phyloP scores from a whole-genome alignment of 805 yeast genomes.

The Myxozyma lipomycoides region DNA sequence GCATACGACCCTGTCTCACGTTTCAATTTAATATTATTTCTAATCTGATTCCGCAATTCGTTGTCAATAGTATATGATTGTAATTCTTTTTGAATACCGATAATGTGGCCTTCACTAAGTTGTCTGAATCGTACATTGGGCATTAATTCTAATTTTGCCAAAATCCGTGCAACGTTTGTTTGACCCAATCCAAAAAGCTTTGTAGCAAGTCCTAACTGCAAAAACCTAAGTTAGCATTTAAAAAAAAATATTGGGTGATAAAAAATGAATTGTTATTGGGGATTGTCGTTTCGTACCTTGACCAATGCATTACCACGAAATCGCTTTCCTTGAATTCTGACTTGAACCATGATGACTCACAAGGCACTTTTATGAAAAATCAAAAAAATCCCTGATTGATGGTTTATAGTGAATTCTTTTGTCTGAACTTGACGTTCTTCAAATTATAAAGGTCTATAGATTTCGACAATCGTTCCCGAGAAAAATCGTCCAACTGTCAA shows the following conservation, averaged over 20 bases:
- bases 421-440: no score
- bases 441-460: no score
- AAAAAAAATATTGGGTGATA: neutral
- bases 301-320: conserved; percentile 30
- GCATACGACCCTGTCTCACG: conserved; percentile 76
- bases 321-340: conserved; percentile 24
- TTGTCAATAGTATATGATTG: conserved; percentile 80
- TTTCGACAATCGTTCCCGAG: no score
- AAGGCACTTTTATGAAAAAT: neutral
- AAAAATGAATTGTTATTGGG: neutral
- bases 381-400: neutral
- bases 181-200: conserved; percentile 86
- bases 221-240: neutral
- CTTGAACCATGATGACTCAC: neutral
- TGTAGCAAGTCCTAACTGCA: conserved; percentile 64
- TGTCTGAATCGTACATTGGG: conserved; percentile 95
- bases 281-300: conserved; percentile 8
- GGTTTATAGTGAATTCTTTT: no score
- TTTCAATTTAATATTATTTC: conserved; percentile 71
- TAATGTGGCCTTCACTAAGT: conserved; percentile 77
- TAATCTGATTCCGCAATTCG: conserved; percentile 63
- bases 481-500: no score
- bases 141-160: conserved; percentile 85
- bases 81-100: conserved; percentile 82
- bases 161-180: conserved; percentile 64